Base-by-base conservation (phyloP, 2,329 filamentous ascomycete genomes). In the Phialophora tarda region DNA sequence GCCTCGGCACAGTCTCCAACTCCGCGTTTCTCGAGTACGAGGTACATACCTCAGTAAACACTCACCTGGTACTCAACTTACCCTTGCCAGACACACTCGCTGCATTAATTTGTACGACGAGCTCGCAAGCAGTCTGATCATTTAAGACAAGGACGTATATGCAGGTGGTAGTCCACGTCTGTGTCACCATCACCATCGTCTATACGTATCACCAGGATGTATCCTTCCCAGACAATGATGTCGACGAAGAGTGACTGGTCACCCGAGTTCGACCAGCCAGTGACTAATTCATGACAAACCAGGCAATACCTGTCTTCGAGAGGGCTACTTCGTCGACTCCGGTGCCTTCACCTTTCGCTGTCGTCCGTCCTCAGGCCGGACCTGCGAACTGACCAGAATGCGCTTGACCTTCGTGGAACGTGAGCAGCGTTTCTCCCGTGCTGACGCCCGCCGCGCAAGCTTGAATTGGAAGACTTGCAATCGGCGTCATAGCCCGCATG, bases 261-360 rank as follows among this genome's bases (percentile, higher is more conserved):
- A n/a, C 38, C 38, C 7, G 10, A 28, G n/a, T 21, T 12, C 26
- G 26, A 32, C 26, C 41, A 14, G 14, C 12, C n/a, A 14, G 7
- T 59, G 57, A 59, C 44, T 59, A 59, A 51, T 30, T 51, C 41
- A 34, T 59, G 38, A 50, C 57, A 48, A 59, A 50, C 57, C n/a
- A n/a, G 23, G 28, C 14, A 24, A 17, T 12, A 8, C 48, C 10
- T n/a, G 48, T 6, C 0, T 51, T 23, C 48, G 21, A 51, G 5
- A 51, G 10, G 48, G 8, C 21, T 12, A 24, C 24, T 23, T 11
- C 17, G 21, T 51, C 24, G 48, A 51, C 21, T 24, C 48, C 11
- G 21, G 10, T 12, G 8, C 48, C 8, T 34, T 34, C 11, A 28
- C 23, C 14, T 12, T 24, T 23, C 48, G 8, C 38, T 10, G 48